phyloP scores from a whole-genome alignment of 129 eudicot genomes.

The Flaveria sonorensis region DNA sequence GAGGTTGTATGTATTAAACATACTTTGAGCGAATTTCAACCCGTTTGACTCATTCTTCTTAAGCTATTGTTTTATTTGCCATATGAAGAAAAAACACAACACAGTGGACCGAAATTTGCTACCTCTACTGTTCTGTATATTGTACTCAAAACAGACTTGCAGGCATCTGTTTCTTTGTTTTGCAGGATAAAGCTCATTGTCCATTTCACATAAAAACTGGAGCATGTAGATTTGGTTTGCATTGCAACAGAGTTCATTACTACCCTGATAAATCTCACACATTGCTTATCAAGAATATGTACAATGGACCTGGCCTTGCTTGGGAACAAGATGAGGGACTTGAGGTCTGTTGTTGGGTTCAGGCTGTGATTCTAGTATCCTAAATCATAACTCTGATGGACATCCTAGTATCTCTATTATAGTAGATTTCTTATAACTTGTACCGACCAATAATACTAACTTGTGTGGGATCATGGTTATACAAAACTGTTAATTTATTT shows the following conservation, averaged over 20 bases:
- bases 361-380: conserved; percentile 89
- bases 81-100: background rate
- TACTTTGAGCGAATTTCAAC: background rate
- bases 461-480: conserved; percentile 2
- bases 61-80: background rate
- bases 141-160: conserved; percentile 11
- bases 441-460: conserved; percentile 25
- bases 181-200: conserved; percentile 98
- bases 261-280: conserved; percentile 92
- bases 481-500: conserved; percentile 6
- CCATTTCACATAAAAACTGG: conserved; percentile 99
- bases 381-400: conserved; percentile 38
- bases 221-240: conserved; percentile 89
- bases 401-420: conserved; percentile 12
- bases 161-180: conserved; percentile 28
- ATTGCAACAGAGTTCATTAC: conserved; percentile 93
- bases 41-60: background rate
- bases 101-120: background rate
- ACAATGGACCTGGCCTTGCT: conserved; percentile 94
- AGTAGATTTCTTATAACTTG: conserved; percentile 4
- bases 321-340: conserved; percentile 99
- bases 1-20: background rate
- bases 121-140: background rate
- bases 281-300: conserved; percentile 94
- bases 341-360: conserved; percentile 99